Percentiles rank a stretch among this genome's conserved stretches.
phyloP scores from a whole-genome alignment of 2,329 filamentous ascomycete species.

The Pseudocercospora cruenta region DNA sequence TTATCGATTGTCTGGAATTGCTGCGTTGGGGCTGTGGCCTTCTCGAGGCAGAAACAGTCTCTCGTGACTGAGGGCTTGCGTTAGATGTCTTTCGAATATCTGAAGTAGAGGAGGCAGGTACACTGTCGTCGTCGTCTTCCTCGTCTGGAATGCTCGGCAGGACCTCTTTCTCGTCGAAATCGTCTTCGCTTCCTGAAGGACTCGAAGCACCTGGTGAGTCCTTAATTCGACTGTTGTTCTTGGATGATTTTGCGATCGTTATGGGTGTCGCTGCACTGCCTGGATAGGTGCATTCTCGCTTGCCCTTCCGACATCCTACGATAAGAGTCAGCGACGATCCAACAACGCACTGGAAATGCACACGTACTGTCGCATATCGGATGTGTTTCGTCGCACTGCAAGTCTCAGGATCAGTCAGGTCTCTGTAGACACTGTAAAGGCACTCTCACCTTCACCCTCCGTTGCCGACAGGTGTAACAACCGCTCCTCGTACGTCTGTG shows the following conservation, averaged over 20 bases:
- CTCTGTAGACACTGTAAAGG: neutral
- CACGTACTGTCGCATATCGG: slow-evolving; percentile 77
- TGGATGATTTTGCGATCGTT: slow-evolving; percentile 48
- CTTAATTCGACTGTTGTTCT: slow-evolving; percentile 50
- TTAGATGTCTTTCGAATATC: slow-evolving; percentile 42
- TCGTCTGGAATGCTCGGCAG: slow-evolving; percentile 50
- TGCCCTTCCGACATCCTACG: slow-evolving; percentile 84
- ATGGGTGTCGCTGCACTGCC: slow-evolving; percentile 62
- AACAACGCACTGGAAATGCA: neutral
- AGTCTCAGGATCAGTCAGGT: slow-evolving; percentile 23
- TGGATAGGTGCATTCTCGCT: slow-evolving; percentile 87
- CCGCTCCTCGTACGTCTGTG: slow-evolving; percentile 91
- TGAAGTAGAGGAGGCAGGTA: slow-evolving; percentile 31
- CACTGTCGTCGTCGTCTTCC: slow-evolving; percentile 46
- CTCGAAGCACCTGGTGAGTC: slow-evolving; percentile 50
- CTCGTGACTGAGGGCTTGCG: slow-evolving; percentile 54
- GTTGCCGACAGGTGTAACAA: slow-evolving; percentile 86
- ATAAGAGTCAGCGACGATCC: slow-evolving; percentile 18
- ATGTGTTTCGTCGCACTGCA: slow-evolving; percentile 83
- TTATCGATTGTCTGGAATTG: slow-evolving; percentile 28
- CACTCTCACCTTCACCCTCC: slow-evolving; percentile 72
- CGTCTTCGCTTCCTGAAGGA: slow-evolving; percentile 55
- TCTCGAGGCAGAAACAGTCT: slow-evolving; percentile 37
- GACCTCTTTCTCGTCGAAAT: slow-evolving; percentile 44
- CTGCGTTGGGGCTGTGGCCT: slow-evolving; percentile 27